Evolutionary conservation across 2,329 filamentous ascomycete species (phyloP).

Genomic region (Fusarium brachygibbosum): DNA sequence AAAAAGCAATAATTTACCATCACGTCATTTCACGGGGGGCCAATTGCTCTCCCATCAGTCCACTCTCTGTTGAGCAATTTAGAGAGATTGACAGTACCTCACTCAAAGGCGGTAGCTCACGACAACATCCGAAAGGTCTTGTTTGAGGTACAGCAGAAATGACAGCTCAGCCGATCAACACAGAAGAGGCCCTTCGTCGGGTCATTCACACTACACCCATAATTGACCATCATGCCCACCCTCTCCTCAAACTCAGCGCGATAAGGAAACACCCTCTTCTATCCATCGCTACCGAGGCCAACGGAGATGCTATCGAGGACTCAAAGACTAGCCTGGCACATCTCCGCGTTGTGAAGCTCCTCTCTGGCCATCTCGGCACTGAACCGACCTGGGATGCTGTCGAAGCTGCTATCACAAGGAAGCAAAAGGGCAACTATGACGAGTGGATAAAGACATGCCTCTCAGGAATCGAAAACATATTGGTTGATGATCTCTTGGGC

Average conservation of each 20-base stretch:
- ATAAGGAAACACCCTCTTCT: constrained; percentile 64
- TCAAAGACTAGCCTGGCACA: constrained; percentile 75
- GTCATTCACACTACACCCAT: constrained; percentile 70
- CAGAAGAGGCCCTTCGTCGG: constrained; percentile 47
- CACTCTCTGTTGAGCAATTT: constrained; percentile 8
- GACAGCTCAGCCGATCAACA: constrained; percentile 22
- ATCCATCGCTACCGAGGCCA: constrained; percentile 79
- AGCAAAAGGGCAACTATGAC: constrained; percentile 62
- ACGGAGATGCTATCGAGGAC: constrained; percentile 74
- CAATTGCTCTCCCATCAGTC: not conserved
- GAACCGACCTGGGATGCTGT: constrained; percentile 72
- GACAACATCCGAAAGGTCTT: not conserved
- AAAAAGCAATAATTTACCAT: not conserved
- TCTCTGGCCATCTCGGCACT: constrained; percentile 74
- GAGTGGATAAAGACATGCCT: constrained; percentile 75
- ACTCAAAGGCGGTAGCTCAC: not conserved
- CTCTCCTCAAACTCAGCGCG: constrained; percentile 69
- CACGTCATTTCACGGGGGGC: constrained; percentile 8
- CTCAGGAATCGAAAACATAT: constrained; percentile 77
- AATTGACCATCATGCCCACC: constrained; percentile 81
- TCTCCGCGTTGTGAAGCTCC: constrained; percentile 76
- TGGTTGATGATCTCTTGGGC: constrained; percentile 83
- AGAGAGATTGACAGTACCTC: constrained; percentile 2
- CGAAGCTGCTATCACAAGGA: constrained; percentile 58
- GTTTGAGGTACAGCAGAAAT: constrained; percentile 16